Conservation (phyloP, 2,329 filamentous ascomycete genomes). For the Exserohilum turcica region DNA sequence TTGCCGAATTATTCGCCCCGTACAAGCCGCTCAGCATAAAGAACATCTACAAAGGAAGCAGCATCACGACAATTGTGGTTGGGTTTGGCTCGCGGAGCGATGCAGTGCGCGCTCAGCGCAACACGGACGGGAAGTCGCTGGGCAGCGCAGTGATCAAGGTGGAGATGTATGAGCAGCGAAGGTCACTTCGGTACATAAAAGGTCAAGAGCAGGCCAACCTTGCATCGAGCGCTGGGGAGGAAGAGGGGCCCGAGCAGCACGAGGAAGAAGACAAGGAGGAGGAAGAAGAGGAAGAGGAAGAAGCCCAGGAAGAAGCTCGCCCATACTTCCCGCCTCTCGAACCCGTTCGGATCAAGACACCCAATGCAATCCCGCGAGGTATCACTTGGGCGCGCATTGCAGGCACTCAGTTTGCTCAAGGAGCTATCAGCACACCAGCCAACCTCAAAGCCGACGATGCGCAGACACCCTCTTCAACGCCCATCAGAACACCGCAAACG, state of each 20-base stretch:
- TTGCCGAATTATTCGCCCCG: constrained; percentile 9
- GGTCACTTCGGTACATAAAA: constrained; percentile 14
- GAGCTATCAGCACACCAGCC: background rate
- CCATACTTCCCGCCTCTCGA: background rate
- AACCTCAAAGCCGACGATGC: background rate
- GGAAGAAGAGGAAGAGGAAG: background rate
- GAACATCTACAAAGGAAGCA: constrained; percentile 21
- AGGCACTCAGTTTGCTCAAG: background rate
- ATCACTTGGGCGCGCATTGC: constrained; percentile 18
- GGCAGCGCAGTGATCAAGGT: constrained; percentile 20
- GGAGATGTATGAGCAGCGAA: constrained; percentile 20
- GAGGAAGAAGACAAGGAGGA: background rate
- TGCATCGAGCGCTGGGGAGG: background rate
- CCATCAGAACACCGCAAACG: background rate
- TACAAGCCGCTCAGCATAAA: constrained; percentile 19
- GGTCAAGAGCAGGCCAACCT: constrained; percentile 3
- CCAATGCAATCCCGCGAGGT: background rate
- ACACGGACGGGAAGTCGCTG: constrained; percentile 15
- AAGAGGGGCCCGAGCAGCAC: constrained; percentile 1
- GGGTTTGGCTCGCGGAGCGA: constrained; percentile 12
- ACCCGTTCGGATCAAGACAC: background rate
- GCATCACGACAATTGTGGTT: constrained; percentile 25
- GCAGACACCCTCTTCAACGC: background rate
- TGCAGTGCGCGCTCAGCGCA: constrained; percentile 14
- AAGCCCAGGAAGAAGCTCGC: background rate